Conservation (phyloP, 169 alveolate species). For the Amoebophrya sp. region DNA sequence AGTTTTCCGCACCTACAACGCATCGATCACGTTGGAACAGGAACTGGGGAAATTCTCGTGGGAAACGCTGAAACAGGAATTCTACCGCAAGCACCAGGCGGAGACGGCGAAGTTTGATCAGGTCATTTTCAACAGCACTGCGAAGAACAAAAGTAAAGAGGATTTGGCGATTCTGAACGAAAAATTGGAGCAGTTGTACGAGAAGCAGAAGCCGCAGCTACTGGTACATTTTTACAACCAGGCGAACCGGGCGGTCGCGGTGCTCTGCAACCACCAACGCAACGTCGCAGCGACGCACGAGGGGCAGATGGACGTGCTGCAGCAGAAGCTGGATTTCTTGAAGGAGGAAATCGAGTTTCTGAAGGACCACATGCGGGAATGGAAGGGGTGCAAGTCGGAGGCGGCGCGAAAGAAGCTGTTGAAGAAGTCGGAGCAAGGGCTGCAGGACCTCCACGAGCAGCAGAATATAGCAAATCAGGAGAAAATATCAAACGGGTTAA, state of each 20-base stretch:
- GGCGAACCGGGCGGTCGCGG: constrained; percentile 95
- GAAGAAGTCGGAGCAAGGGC: not conserved
- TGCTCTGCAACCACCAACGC: constrained; percentile 93
- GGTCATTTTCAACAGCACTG: too few relatives aligned
- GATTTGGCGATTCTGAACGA: too few relatives aligned
- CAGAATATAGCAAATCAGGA: not conserved
- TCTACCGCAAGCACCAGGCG: not conserved
- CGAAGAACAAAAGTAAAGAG: too few relatives aligned
- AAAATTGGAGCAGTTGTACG: constrained; percentile 30
- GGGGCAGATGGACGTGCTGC: constrained; percentile 81
- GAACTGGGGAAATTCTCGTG: constrained; percentile 66
- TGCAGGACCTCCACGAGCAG: constrained; percentile 21
- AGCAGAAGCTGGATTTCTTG: constrained; percentile 53
- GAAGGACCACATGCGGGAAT: constrained; percentile 48
- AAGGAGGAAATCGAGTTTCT: constrained; percentile 32
- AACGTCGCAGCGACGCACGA: constrained; percentile 90
- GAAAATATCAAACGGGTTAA: not conserved
- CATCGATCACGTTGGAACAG: constrained; percentile 90
- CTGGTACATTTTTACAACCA: constrained; percentile 88
- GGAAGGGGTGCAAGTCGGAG: not conserved
- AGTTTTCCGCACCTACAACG: constrained; percentile 99
- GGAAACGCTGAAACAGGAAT: not conserved
- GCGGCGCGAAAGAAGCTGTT: not conserved
- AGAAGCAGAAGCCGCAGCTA: constrained; percentile 51
- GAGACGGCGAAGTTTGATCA: too few relatives aligned